Evolutionary conservation across 768 basidiomycete genomes (phyloP).

Genomic region (Podaxis sp.): DNA sequence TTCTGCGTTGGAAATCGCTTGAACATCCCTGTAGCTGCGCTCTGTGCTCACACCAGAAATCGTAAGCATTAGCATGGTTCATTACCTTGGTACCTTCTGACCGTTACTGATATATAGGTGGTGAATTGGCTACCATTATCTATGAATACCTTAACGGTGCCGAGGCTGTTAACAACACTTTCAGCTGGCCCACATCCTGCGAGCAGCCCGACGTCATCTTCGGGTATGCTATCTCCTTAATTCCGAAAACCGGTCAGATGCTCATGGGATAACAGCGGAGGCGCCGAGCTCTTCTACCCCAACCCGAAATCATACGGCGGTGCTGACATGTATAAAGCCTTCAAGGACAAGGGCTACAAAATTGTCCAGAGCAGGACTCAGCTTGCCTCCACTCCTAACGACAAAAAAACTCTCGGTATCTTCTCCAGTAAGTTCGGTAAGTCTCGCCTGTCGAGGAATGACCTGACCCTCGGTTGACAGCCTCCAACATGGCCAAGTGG

Average conservation of each 20-base stretch:
- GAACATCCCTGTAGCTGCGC: constrained; percentile 27
- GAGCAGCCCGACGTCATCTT: constrained; percentile 42
- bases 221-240: constrained; percentile 28
- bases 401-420: constrained; percentile 40
- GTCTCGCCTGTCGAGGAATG: neutral
- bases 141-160: constrained; percentile 37
- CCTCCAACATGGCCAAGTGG: constrained; percentile 38
- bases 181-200: constrained; percentile 42
- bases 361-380: constrained; percentile 38
- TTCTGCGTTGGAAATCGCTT: neutral
- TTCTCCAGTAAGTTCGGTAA: constrained; percentile 29
- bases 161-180: constrained; percentile 28
- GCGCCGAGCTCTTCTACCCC: constrained; percentile 43
- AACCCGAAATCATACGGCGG: constrained; percentile 38
- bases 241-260: neutral
- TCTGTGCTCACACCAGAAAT: constrained; percentile 41
- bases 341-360: constrained; percentile 38
- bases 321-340: constrained; percentile 41
- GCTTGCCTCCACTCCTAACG: constrained; percentile 29
- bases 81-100: neutral
- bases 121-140: constrained; percentile 31
- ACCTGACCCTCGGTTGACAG: constrained; percentile 1
- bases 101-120: constrained; percentile 20
- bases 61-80: constrained; percentile 22
- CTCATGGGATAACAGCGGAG: constrained; percentile 29